Conservation (phyloP, 805 yeast genomes). For the Zygosaccharomyces kombuchaensis region DNA sequence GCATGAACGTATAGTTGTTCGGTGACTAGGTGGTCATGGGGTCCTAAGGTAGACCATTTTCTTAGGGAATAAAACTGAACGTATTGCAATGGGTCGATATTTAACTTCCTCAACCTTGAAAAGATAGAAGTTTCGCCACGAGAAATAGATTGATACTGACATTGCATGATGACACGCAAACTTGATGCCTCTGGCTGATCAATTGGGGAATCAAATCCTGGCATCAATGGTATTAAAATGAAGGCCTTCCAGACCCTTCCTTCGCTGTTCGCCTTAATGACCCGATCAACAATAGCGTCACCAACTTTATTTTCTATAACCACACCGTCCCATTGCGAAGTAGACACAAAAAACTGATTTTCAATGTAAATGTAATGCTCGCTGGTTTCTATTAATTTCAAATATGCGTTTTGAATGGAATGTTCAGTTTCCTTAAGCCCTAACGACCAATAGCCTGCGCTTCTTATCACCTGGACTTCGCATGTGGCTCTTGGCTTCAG, state of each 20-base stretch:
- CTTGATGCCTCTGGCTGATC: constrained; percentile 92
- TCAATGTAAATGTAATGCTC: constrained; percentile 93
- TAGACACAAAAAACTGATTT: constrained; percentile 89
- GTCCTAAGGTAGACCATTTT: constrained; percentile 93
- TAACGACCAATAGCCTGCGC: constrained; percentile 89
- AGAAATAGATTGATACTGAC: constrained; percentile 90
- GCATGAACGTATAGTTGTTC: constrained; percentile 95
- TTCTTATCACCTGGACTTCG: constrained; percentile 84
- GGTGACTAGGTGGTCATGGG: constrained; percentile 64
- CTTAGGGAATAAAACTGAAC: constrained; percentile 88
- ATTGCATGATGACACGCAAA: constrained; percentile 93
- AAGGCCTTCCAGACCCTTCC: constrained; percentile 84
- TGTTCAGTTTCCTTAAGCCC: constrained; percentile 82
- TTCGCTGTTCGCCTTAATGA: constrained; percentile 78
- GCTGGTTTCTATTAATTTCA: constrained; percentile 84
- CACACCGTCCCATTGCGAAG: constrained; percentile 81
- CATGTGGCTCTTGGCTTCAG: constrained; percentile 71
- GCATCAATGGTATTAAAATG: constrained; percentile 91
- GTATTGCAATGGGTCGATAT: constrained; percentile 85
- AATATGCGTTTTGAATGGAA: constrained; percentile 88
- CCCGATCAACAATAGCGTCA: constrained; percentile 95
- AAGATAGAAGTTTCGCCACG: constrained; percentile 86
- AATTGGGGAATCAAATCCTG: constrained; percentile 92
- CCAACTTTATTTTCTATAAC: constrained; percentile 81
- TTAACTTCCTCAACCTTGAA: constrained; percentile 70